These are phyloP conservation scores for Fomitopsis pinicola DNA, from an alignment of 1,284 basidiomycete genomes.

Conservation along the genomic window DNA sequence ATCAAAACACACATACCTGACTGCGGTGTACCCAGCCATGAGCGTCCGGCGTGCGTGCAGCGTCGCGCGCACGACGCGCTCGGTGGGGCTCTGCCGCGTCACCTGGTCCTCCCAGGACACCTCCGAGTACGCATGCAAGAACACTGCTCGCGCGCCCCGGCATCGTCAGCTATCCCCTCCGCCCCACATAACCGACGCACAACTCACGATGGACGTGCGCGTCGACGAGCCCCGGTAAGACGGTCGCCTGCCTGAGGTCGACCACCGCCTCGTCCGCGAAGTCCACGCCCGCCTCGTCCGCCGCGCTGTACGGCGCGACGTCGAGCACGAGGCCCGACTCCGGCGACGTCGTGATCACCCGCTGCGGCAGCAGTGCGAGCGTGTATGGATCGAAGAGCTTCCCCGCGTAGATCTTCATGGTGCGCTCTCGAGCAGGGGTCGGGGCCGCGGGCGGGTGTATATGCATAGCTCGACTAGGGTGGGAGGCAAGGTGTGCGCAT, in stretches of 20 bases:
- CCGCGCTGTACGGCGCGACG: conserved; percentile 24
- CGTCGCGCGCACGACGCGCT: conserved; percentile 42
- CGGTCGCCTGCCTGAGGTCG: conserved; percentile 44
- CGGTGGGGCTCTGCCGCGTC: conserved; percentile 43
- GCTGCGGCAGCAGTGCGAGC: conserved; percentile 29
- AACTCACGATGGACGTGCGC: conserved; percentile 58
- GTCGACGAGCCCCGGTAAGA: conserved; percentile 63
- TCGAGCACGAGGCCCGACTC: conserved; percentile 14
- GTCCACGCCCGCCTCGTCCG: conserved; percentile 13
- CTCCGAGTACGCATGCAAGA: conserved; percentile 53
- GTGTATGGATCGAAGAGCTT: conserved; percentile 39
- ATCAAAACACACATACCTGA: conserved; percentile 33
- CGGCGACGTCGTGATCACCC: conserved; percentile 37
- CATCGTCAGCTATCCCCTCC: neutral
- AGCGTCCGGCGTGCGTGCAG: conserved; percentile 57
- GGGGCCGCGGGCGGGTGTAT: neutral
- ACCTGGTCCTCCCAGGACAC: conserved; percentile 59
- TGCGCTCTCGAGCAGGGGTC: neutral
- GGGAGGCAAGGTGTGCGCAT: neutral
- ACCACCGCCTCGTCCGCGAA: conserved; percentile 22
- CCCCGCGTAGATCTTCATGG: conserved; percentile 34
- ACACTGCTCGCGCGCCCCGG: neutral
- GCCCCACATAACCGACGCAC: neutral
- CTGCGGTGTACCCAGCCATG: conserved; percentile 62
- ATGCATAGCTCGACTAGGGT: neutral